Evolutionary conservation across 352 stramenopile species (phyloP), one percentile per base, ranked within the genome.

Genomic region (Plasmopara muralis): DNA sequence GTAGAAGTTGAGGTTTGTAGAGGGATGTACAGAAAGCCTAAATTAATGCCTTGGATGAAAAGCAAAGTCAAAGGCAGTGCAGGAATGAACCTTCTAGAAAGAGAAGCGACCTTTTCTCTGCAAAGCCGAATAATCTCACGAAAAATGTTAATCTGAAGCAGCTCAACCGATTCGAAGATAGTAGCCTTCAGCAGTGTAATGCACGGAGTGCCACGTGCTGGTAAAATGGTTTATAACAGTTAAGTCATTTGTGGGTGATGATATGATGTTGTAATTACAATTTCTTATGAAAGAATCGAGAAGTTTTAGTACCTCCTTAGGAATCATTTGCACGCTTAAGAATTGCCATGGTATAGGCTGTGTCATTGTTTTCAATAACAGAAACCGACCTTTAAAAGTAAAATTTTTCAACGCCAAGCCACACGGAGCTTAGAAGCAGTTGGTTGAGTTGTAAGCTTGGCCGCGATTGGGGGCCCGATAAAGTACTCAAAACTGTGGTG

Each of bases 21-120:
- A 6, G 34, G 18, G 50, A 57, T 39, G 15, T 53, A 58, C 2
- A 59, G 43, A 43, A 59, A 59, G 28, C 53, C 29, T 6, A 59
- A 18, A 14, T 44, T 37, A 10, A 28, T 9, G 0, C 37, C 44
- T 49, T 53, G 44, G 5, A 18, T 43, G 13, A 30, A 59, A 49
- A 0, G 38, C 43, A 6, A 0, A 1, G 35, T 53, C 44, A 44
- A 49, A 33, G 1, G 37, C 37, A 8, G 9, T 10, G 37, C 52
- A 0, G 52, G 44, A 14, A 48, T 9, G 41, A 59, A 53, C 44
- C 37, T 53, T 15, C 49, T 59, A 18, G 35, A 35, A 5, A 37
- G 37, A 9, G 8, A n/a, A 6, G 18, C 12, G n/a, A 39, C 8
- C 25, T 48, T 38, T 6, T 25, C 28, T 14, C 44, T 29, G 6